Percentiles rank a stretch among this genome's conserved stretches.
phyloP scores from a whole-genome alignment of 805 yeast species.

The Kluyveromyces aestuarii region DNA sequence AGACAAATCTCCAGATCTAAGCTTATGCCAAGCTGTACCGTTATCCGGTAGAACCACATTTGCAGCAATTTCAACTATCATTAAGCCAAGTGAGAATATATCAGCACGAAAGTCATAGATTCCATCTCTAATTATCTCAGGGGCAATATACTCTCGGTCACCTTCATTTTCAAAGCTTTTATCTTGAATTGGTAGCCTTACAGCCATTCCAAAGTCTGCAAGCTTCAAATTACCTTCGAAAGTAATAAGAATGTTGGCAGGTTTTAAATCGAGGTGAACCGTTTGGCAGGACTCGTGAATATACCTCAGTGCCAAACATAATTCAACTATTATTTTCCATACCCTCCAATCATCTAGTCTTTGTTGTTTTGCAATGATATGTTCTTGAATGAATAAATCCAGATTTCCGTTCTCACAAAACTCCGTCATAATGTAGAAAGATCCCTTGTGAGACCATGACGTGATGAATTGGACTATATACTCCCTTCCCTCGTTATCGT shows the following conservation, averaged over 20 bases:
- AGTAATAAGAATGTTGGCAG: conserved; percentile 88
- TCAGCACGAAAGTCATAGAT: conserved; percentile 89
- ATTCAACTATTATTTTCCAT: conserved; percentile 89
- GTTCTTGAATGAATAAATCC: conserved; percentile 72
- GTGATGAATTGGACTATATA: conserved; percentile 71
- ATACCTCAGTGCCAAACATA: conserved; percentile 67
- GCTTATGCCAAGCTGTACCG: conserved; percentile 93
- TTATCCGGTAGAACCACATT: conserved; percentile 91
- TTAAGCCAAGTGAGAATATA: conserved; percentile 86
- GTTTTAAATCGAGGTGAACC: conserved; percentile 85
- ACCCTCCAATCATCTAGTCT: conserved; percentile 89
- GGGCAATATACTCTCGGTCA: conserved; percentile 95
- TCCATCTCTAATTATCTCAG: conserved; percentile 79
- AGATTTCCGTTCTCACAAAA: conserved; percentile 91
- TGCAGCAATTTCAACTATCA: conserved; percentile 92
- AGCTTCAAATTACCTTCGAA: conserved; percentile 91
- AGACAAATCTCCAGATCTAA: conserved; percentile 88
- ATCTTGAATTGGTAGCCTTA: conserved; percentile 61
- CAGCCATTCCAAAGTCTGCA: conserved; percentile 95
- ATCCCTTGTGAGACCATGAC: conserved; percentile 74
- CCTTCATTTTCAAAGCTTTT: conserved; percentile 82
- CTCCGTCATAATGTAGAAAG: conserved; percentile 87
- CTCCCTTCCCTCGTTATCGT: conserved; percentile 51
- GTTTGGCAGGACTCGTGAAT: conserved; percentile 68
- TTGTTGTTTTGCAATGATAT: conserved; percentile 48